A percentile compares a stretch with the other conserved stretches of the same genome.
Evolutionary conservation across 345 rosid species (phyloP).

Genomic region (Eucalyptus camaldulensis): DNA sequence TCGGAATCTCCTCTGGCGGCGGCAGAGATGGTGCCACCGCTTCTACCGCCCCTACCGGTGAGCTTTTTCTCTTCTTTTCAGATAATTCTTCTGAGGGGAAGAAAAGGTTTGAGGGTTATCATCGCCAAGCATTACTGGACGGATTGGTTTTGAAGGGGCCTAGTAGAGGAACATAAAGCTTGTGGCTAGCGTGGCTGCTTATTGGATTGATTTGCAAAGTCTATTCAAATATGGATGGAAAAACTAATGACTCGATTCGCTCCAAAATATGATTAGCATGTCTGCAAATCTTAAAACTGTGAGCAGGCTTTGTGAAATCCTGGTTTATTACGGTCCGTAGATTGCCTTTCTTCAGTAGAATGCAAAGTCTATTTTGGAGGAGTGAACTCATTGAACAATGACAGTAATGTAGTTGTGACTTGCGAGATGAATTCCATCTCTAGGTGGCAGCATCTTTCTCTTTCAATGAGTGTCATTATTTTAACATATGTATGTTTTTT

Average conservation of each 20-base stretch:
- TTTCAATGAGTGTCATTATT: background rate
- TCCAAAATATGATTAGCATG: background rate
- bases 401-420: background rate
- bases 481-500: background rate
- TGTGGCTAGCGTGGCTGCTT: background rate
- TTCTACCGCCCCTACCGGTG: conserved; percentile 25
- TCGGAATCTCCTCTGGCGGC: conserved; percentile 48
- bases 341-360: background rate
- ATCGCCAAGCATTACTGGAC: background rate
- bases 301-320: background rate
- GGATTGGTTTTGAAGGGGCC: background rate
- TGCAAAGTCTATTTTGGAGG: background rate
- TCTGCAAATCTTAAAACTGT: background rate
- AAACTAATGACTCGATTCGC: background rate
- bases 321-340: background rate
- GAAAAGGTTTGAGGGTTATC: background rate
- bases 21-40: conserved; percentile 31
- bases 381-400: background rate
- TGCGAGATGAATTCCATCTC: background rate
- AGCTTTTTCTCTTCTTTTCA: background rate
- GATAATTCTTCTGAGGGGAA: background rate
- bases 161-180: background rate
- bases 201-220: background rate
- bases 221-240: background rate
- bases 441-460: background rate